phyloP scores from a whole-genome alignment of 75 land plant species.

The Cupressus sempervirens region DNA sequence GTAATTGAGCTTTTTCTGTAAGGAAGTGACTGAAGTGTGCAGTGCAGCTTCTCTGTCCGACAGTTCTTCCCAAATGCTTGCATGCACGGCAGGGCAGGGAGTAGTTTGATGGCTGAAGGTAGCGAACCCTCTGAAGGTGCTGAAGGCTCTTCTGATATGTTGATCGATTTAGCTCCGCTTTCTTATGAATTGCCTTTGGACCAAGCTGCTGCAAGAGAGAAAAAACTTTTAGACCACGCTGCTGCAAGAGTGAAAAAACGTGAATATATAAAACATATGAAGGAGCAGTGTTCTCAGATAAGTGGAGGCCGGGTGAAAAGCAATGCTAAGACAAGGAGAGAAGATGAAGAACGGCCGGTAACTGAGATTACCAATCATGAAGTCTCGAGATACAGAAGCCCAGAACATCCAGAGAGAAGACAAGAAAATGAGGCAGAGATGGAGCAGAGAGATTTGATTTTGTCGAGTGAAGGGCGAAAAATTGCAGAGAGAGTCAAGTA shows the following conservation, averaged over 20 bases:
- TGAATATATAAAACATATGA: background rate
- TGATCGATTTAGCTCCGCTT: background rate
- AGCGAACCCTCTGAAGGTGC: background rate
- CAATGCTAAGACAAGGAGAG: background rate
- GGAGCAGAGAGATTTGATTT: background rate
- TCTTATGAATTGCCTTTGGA: background rate
- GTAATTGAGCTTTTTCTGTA: too few relatives aligned
- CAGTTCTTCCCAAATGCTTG: too few relatives aligned
- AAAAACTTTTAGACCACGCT: background rate
- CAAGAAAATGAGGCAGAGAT: slow-evolving; percentile 23
- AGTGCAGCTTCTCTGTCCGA: too few relatives aligned
- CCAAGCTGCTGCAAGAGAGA: background rate
- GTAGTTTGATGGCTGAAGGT: background rate
- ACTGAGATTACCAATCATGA: slow-evolving; percentile 31
- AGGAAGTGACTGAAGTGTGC: too few relatives aligned
- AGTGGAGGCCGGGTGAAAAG: background rate
- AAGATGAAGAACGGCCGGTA: background rate
- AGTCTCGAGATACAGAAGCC: slow-evolving; percentile 15
- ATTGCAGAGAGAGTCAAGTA: background rate
- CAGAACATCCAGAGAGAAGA: slow-evolving; percentile 57
- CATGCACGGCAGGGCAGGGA: background rate
- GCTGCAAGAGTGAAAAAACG: background rate
- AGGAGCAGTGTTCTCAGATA: background rate
- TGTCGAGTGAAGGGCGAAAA: background rate
- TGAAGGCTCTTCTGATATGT: background rate